phyloP scores from a whole-genome alignment of 371 early-diverging fungal genomes.

The Syncephalastrum contaminatum region DNA sequence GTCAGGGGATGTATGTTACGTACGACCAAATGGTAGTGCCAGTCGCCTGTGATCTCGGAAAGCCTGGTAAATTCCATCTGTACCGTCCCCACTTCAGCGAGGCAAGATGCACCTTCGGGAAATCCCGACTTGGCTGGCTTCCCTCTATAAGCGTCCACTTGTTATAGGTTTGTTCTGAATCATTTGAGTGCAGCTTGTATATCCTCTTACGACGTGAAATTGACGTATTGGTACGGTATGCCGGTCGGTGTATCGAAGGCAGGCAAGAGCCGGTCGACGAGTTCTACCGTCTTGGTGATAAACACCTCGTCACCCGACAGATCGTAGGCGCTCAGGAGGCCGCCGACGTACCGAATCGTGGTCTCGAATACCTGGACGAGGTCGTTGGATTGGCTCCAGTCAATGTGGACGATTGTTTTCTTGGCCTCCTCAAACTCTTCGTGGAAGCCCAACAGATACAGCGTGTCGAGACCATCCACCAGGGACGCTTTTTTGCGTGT shows the following conservation, averaged over 20 bases:
- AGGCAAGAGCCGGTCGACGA: conserved; percentile 55
- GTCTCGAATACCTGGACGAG: conserved; percentile 76
- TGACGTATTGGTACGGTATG: conserved; percentile 53
- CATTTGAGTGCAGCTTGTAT: background rate
- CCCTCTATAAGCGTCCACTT: conserved; percentile 18
- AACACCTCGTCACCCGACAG: conserved; percentile 48
- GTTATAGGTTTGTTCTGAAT: background rate
- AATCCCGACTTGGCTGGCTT: conserved; percentile 25
- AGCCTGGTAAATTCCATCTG: conserved; percentile 86
- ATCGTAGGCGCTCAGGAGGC: conserved; percentile 79
- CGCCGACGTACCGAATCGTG: conserved; percentile 86
- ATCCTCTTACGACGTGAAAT: conserved; percentile 33
- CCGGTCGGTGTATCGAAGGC: conserved; percentile 65
- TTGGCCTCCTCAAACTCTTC: conserved; percentile 71
- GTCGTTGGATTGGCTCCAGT: conserved; percentile 29
- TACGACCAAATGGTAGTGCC: conserved; percentile 58
- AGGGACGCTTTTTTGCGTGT: conserved; percentile 51
- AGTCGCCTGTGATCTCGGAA: conserved; percentile 70
- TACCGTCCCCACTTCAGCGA: conserved; percentile 89
- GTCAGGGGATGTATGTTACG: background rate
- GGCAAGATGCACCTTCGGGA: conserved; percentile 27
- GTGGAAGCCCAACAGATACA: conserved; percentile 73
- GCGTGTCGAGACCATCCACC: conserved; percentile 82
- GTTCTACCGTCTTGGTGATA: conserved; percentile 47
- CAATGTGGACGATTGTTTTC: conserved; percentile 53